A percentile compares a stretch with the other conserved stretches of the same genome.
phyloP scores from a whole-genome alignment of 2,329 filamentous ascomycete genomes.

The Dactylellina parvicollis region DNA sequence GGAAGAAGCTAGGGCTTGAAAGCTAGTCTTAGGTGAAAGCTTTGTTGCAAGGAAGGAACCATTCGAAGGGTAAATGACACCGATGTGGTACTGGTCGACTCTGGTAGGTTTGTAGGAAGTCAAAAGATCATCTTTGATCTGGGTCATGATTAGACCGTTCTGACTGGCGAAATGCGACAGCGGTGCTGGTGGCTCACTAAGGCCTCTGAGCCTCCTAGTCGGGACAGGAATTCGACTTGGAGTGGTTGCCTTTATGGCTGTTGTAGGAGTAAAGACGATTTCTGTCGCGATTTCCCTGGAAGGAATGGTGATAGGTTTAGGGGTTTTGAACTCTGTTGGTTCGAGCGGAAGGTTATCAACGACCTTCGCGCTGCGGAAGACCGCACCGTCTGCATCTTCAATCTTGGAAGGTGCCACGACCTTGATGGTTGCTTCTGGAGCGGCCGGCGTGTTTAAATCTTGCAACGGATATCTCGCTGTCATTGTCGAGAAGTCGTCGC shows the following conservation, averaged over 20 bases:
- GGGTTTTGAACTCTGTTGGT: neutral
- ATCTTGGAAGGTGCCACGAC: neutral
- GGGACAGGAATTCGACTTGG: slow-evolving; percentile 6
- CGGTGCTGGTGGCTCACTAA: slow-evolving; percentile 17
- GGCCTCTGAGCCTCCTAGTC: neutral
- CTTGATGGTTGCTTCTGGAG: neutral
- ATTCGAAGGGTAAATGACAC: neutral
- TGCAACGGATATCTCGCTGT: slow-evolving; percentile 6
- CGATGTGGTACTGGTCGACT: neutral
- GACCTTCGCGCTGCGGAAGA: neutral
- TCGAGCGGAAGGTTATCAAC: neutral
- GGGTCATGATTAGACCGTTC: neutral
- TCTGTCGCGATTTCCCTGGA: neutral
- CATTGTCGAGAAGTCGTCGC: neutral
- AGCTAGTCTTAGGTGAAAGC: neutral
- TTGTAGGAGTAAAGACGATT: neutral
- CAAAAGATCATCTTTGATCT: slow-evolving; percentile 3
- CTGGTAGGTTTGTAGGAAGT: neutral
- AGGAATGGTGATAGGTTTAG: neutral
- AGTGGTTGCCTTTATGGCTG: neutral
- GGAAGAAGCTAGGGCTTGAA: neutral
- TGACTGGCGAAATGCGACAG: slow-evolving; percentile 3
- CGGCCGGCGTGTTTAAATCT: neutral
- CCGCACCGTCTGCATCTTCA: neutral
- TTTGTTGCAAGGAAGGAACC: too few relatives aligned